Evolutionary conservation across 768 basidiomycete species (phyloP).

Genomic region (Hysterangium stoloniferum): DNA sequence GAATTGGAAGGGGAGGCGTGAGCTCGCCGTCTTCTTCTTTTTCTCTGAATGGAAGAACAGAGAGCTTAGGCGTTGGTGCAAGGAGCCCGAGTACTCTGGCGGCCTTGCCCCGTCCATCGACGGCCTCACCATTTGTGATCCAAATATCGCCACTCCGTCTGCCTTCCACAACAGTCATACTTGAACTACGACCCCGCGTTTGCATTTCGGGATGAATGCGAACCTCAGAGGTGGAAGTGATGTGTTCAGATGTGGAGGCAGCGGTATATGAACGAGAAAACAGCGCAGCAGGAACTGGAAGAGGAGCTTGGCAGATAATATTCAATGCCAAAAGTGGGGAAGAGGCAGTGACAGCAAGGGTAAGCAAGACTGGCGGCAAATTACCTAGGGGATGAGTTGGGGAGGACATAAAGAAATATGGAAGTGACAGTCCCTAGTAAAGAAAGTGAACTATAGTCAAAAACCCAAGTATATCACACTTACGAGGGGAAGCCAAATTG

Average conservation of each 20-base stretch:
- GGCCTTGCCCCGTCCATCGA: constrained; percentile 55
- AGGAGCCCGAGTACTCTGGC: constrained; percentile 59
- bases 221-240: constrained; percentile 1
- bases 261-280: constrained; percentile 26
- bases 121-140: constrained; percentile 64
- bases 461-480: constrained; percentile 19
- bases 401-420: constrained; percentile 44
- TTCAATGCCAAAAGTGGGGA: constrained; percentile 60
- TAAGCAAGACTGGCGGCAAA: constrained; percentile 41
- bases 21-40: constrained; percentile 31
- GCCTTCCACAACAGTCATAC: constrained; percentile 54
- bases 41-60: constrained; percentile 49
- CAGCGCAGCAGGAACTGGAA: constrained; percentile 60
- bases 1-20: constrained; percentile 58
- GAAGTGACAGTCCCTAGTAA: constrained; percentile 49
- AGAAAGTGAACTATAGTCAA: not conserved
- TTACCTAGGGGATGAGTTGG: constrained; percentile 34
- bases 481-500: constrained; percentile 65
- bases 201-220: constrained; percentile 11
- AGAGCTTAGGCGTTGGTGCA: constrained; percentile 54
- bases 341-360: constrained; percentile 58
- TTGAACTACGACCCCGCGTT: constrained; percentile 5
- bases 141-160: constrained; percentile 70
- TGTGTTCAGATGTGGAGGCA: not conserved
- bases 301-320: constrained; percentile 49